Base-by-base conservation (phyloP, 2,329 filamentous ascomycete genomes). In the Aspergillus eucalypticola region DNA sequence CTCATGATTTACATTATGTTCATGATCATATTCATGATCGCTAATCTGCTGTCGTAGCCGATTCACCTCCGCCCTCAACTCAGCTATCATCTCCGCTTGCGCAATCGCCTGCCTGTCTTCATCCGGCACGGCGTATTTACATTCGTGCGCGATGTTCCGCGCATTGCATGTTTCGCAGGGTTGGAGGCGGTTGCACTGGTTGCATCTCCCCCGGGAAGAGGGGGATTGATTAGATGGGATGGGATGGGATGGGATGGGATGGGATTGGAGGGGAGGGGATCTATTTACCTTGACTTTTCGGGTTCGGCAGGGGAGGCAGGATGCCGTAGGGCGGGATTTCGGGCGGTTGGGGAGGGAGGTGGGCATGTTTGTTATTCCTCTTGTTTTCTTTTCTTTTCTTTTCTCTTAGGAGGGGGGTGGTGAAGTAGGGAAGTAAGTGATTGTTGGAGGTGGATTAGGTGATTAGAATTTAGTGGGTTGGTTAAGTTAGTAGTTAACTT, bases 91-190 rank as follows among this genome's bases (percentile, higher is more conserved):
- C 15, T 67, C 64, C 15, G 65, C 64, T 10, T 61, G 58, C 10
- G 60, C 60, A 29, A 67, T 66, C n/a, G 64, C 62, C 50, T 64
- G 50, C 17, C 65, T 59, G 25, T 67, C 65, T 13, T 54, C 59
- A 25, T 57, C 55, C 11, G 62, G 58, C 3, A 55, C 58, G 2
- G 60, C 51, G 52, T 67, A 67, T 17, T 54, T 63, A 51, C 65
- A 67, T 54, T 67, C 64, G 1, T 59, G 15, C 0, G 56, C 25
- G 10, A 60, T 58, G 19, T 52, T 56, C 13, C 65, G 65, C 2
- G 62, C 39, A n/a, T 60, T 57, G 59, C 65, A 67, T 13, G 62
- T 53, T 19, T 32, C 57, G 58, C 65, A 67, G 23, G 65, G 65
- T 13, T 60, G 51, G 8, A 55, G 41, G 51, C 65, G 64, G 54